Evolutionary conservation across 352 stramenopile species (phyloP), one percentile per base, ranked within the genome.

Genomic region (Phytophthora podocarpi): DNA sequence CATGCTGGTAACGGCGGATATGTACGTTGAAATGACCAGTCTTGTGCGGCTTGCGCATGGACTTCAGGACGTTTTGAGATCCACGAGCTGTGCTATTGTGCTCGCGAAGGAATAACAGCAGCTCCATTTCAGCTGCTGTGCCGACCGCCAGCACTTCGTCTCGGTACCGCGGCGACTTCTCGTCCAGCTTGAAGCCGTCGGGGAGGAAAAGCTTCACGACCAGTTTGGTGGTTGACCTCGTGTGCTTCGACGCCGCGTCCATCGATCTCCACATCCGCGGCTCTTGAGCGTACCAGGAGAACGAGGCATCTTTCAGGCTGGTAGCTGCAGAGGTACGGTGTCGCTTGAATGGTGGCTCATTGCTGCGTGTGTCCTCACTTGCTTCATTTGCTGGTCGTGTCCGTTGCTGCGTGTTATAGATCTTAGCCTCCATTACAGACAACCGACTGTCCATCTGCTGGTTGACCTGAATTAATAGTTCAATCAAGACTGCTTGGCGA

Each of bases 211-310:
- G 5, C 7, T 48, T 58, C 20, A 46, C 32, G 12, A 64, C 15
- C 15, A 26, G 20, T 31, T 58, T 57, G 26, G 2, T 3, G 5
- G 16, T 47, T 2, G 20, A 64, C 23, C 46, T 36, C 4, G 26
- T 50, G 43, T 51, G 55, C 36, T 64, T 63, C 3, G 45, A 47
- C 2, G 18, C 15, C 0, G 2, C 13, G 20, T 63, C 42, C 1
- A 11, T 28, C 13, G 43, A 50, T 21, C 18, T 51, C 47, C 46
- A 54, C 5, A 59, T 50, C 0, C 31, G 46, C 4, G 31, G 30
- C 20, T 53, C 37, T 6, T 65, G 46, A n/a, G 47, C 20, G 24
- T 65, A 65, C 45, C 35, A 57, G 2, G 43, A 16, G 36, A 51
- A 64, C 56, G 46, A 58, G 9, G 32, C 46, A 8, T 52, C 46